Evolutionary conservation across 208 protist species (phyloP).

Genomic region (Acanthamoeba royreba): DNA sequence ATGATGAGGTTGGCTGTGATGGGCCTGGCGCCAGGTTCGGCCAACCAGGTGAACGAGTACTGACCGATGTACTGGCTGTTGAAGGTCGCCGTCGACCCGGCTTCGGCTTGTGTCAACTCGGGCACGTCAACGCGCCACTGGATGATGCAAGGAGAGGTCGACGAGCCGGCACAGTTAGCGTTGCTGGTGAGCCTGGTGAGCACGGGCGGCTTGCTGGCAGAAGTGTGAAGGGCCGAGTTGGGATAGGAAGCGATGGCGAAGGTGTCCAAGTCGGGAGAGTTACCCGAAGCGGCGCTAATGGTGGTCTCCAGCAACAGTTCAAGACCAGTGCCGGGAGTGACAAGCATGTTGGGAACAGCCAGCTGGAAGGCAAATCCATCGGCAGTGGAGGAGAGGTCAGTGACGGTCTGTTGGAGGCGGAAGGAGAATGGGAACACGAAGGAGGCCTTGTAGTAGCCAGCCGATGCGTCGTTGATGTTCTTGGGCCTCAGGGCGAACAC

Average conservation of each 20-base stretch:
- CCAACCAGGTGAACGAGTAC: not conserved
- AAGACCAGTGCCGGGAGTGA: not conserved
- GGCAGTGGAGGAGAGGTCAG: not conserved
- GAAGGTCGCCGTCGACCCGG: not conserved
- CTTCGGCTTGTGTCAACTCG: not conserved
- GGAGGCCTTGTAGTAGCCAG: not conserved
- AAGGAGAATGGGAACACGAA: not conserved
- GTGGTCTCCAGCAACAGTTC: not conserved
- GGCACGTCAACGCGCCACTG: not conserved
- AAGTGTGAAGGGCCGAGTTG: not conserved
- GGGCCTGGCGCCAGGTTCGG: not conserved
- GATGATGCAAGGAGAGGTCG: not conserved
- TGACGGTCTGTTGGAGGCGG: not conserved
- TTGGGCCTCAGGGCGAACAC: not conserved
- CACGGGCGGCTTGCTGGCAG: not conserved
- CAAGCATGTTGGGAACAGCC: not conserved
- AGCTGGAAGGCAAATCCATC: not conserved
- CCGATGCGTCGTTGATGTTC: not conserved
- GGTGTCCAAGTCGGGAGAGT: not conserved
- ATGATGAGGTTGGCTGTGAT: not conserved
- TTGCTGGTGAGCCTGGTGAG: not conserved
- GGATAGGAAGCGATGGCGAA: too few species aligned
- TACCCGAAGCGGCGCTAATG: not conserved
- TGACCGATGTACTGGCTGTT: not conserved
- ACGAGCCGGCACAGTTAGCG: not conserved